Conservation (phyloP, 202 grass and related monocot genomes). For the Digitaria exilis region DNA sequence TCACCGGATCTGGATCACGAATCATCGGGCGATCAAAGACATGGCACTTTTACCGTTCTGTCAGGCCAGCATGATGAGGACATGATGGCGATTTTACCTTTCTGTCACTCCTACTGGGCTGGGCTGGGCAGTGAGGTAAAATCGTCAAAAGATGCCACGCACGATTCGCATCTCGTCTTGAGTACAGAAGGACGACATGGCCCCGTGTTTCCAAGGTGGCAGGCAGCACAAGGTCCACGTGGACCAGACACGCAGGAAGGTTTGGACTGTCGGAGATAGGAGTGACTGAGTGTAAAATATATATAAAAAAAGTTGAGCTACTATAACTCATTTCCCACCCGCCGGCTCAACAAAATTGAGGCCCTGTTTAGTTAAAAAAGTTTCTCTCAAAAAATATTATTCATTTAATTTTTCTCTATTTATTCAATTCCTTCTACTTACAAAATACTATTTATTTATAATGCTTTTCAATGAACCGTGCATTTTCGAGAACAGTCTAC, state of each 20-base stretch:
- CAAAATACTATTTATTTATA: no score
- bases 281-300: not conserved
- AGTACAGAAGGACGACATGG: not conserved
- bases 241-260: not conserved
- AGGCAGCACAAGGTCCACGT: not conserved
- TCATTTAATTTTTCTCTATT: no score
- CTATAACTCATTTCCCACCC: not conserved
- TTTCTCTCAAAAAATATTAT: no score
- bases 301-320: not conserved
- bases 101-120: not conserved
- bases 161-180: not conserved
- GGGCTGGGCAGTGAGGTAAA: not conserved
- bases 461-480: no score
- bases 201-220: not conserved
- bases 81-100: not conserved
- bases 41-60: not conserved
- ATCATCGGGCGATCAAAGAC: not conserved
- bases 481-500: no score
- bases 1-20: not conserved
- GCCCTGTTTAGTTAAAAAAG: no score
- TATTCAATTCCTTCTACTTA: no score
- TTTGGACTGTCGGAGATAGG: not conserved
- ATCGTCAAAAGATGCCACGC: not conserved
- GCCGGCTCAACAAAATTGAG: conserved; percentile 25
- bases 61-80: not conserved